These are phyloP conservation scores for Dryas integrifolia DNA, from an alignment of 331 rosid genomes.

Conservation along the genomic window DNA sequence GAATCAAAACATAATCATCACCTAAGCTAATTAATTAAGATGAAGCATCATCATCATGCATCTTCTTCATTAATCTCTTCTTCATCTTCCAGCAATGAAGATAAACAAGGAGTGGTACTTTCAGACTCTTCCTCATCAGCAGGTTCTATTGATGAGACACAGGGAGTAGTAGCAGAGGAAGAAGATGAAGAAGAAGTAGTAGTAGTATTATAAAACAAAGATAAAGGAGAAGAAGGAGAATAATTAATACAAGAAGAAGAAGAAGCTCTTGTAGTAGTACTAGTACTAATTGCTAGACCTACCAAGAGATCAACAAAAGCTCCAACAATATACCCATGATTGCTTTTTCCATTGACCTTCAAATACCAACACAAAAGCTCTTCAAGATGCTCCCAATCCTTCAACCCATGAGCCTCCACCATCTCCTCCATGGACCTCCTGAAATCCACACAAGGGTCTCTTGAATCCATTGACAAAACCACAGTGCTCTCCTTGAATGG, in stretches of 20 bases:
- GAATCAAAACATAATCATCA: background rate
- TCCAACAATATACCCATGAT: constrained; percentile 52
- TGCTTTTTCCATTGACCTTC: constrained; percentile 48
- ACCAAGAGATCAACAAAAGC: constrained; percentile 84
- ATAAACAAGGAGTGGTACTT: constrained; percentile 31
- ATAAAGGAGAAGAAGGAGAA: constrained; percentile 40
- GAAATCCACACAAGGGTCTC: constrained; percentile 65
- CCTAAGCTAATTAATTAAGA: constrained; percentile 22
- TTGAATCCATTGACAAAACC: constrained; percentile 50
- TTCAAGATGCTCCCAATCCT: constrained; percentile 67
- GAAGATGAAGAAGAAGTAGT: constrained; percentile 21
- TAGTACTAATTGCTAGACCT: constrained; percentile 32
- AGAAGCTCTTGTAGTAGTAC: background rate
- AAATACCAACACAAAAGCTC: constrained; percentile 70
- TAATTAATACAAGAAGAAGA: constrained; percentile 30
- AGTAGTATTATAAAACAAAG: constrained; percentile 32
- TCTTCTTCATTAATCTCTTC: constrained; percentile 33
- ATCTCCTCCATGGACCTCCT: constrained; percentile 84
- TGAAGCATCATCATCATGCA: constrained; percentile 8
- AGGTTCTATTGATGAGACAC: constrained; percentile 42
- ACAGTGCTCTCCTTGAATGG: constrained; percentile 49
- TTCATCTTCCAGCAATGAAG: constrained; percentile 45
- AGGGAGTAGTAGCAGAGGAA: constrained; percentile 32
- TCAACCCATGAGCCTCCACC: constrained; percentile 62
- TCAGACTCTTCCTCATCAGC: constrained; percentile 37